Percentiles rank a stretch among this genome's conserved stretches.
These are phyloP conservation scores for Rhodosporidiobolus sp. DNA, from an alignment of 768 basidiomycete species.

Conservation along the genomic window DNA sequence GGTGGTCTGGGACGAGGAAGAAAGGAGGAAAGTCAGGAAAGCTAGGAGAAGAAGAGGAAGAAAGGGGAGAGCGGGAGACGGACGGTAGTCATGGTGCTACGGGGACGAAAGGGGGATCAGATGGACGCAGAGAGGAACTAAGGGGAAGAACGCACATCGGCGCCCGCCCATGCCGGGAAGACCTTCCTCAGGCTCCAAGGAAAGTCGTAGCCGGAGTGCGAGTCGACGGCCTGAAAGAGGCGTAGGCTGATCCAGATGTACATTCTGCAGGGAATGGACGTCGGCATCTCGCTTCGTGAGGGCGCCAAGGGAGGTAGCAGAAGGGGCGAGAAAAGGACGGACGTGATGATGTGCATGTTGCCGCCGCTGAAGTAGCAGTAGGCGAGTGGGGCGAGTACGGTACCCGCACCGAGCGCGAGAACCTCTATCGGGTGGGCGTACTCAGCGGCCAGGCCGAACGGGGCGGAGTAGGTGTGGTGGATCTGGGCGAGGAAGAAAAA, in stretches of 20 bases:
- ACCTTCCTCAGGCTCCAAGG: slow-evolving; percentile 93
- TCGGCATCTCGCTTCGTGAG: no score
- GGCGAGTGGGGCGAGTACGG: slow-evolving; percentile 79
- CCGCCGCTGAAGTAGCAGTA: slow-evolving; percentile 54
- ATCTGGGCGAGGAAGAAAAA: not conserved
- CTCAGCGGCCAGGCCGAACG: slow-evolving; percentile 94
- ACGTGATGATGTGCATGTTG: slow-evolving; percentile 74
- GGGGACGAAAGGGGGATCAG: slow-evolving; percentile 45
- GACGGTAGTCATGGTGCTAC: slow-evolving; percentile 55
- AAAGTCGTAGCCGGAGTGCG: slow-evolving; percentile 97
- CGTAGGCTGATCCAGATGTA: slow-evolving; percentile 90
- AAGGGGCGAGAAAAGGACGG: not conserved
- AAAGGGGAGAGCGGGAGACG: no score
- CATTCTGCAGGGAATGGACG: no score
- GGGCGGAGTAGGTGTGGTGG: slow-evolving; percentile 95
- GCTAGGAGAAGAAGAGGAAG: no score
- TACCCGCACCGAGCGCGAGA: slow-evolving; percentile 87
- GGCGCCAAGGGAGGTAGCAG: no score
- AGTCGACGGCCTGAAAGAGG: slow-evolving; percentile 94
- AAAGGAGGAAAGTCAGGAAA: not conserved
- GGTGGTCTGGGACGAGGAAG: slow-evolving; percentile 43
- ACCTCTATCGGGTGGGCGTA: slow-evolving; percentile 97
- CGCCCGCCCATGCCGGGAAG: slow-evolving; percentile 89
- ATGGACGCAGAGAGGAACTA: not conserved
- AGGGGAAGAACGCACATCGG: slow-evolving; percentile 74